Base-by-base conservation (phyloP, 2,329 filamentous ascomycete genomes). In the Parastagonospora avenae region DNA sequence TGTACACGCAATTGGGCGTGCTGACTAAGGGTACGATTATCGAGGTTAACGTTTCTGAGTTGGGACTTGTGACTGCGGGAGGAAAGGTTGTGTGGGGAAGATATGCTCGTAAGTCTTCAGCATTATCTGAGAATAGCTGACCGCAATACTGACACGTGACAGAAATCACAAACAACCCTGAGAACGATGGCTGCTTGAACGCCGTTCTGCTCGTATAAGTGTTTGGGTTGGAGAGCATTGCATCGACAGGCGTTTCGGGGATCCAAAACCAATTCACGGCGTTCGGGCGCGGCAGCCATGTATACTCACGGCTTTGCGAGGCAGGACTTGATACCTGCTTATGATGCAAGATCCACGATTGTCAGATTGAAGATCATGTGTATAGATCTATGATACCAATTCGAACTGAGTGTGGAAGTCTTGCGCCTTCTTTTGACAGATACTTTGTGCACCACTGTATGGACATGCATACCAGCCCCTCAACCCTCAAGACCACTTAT, bases 1-100 rank as follows among this genome's bases (percentile, higher is more conserved):
- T 96, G 70, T 96, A 96, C 77, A 97, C 93, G 0, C 92, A 96
- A 70, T 80, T 97, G 4, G 93, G 93, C 54, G 92, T 96, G 2
- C 74, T 97, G 67, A 70, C 67, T 10, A 69, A 68, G 60, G 58
- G 67, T 28, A 71, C 69, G 3, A 85, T 88, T 54, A 85, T 93
- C 68, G 93, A 97, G 76, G 92, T 97, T 66, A 96, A 99, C 71
- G 92, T 97, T 28, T 89, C 85, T 49, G 94, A 99, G 73, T 77
- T 97, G 57, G 94, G 94, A 57, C 80, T 97, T 55, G 91, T 95
- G 12, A 97, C 94, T 2, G 88, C 92, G 1, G 87, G 86, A 56
- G 94, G 94, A 57, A 97, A 97, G 78, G 91, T 73, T 2, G 69
- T 71, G 0, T 73, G 70, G 70, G 68, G 70, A 40, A 57, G 67